Percentiles rank a stretch among this genome's conserved stretches.
These are phyloP conservation scores for Phytophthora lateralis DNA, from an alignment of 352 stramenopile genomes.

Conservation along the genomic window DNA sequence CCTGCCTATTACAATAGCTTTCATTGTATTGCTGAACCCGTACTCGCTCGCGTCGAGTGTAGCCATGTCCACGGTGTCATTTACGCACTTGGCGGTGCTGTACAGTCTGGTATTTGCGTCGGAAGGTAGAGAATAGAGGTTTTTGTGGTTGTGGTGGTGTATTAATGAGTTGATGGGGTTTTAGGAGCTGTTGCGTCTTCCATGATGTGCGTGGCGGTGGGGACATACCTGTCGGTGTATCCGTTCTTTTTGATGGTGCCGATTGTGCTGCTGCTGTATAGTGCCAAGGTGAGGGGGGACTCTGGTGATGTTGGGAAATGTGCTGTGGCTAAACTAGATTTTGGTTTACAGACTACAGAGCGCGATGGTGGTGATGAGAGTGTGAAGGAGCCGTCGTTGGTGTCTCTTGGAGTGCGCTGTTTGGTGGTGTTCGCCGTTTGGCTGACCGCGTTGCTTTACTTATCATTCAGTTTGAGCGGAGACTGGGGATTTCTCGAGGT, in stretches of 20 bases:
- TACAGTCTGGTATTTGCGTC: slow-evolving; percentile 77
- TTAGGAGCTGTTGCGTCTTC: slow-evolving; percentile 48
- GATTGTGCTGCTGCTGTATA: slow-evolving; percentile 52
- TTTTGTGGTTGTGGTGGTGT: neutral
- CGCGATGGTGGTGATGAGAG: neutral
- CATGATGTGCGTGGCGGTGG: slow-evolving; percentile 60
- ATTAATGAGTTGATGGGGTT: slow-evolving; percentile 9
- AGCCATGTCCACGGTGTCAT: slow-evolving; percentile 70
- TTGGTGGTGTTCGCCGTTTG: slow-evolving; percentile 29
- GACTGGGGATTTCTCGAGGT: slow-evolving; percentile 74
- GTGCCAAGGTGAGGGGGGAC: slow-evolving; percentile 19
- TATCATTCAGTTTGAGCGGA: slow-evolving; percentile 61
- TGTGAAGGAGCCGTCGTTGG: slow-evolving; percentile 1
- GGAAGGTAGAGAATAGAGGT: slow-evolving; percentile 50
- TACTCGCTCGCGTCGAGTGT: slow-evolving; percentile 72
- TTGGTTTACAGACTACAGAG: neutral
- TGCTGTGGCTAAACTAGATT: neutral
- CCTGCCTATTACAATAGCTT: slow-evolving; percentile 51
- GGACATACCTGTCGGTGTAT: slow-evolving; percentile 83
- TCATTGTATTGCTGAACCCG: slow-evolving; percentile 80
- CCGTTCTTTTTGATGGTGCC: slow-evolving; percentile 65
- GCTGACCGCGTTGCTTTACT: slow-evolving; percentile 46
- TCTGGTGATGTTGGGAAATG: too few species aligned
- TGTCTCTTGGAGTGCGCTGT: slow-evolving; percentile 21
- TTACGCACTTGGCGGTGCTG: slow-evolving; percentile 69